phyloP scores from a whole-genome alignment of 306 rosid species.

The Dalbergia oliveri region DNA sequence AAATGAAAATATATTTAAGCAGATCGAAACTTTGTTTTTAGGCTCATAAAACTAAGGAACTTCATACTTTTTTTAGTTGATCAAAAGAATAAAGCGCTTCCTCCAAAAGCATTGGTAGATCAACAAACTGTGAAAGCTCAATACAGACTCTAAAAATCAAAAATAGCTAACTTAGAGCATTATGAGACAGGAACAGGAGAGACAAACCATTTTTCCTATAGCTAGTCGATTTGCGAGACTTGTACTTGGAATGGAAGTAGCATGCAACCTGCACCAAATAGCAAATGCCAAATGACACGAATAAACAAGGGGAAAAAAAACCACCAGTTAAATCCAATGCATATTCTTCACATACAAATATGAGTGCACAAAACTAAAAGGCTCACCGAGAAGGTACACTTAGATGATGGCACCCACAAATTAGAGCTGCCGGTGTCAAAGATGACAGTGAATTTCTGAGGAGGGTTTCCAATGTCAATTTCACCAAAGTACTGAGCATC shows the following conservation, averaged over 20 bases:
- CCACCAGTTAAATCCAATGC: not conserved
- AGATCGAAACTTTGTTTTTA: not conserved
- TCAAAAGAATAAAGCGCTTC: not conserved
- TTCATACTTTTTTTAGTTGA: not conserved
- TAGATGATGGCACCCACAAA: constrained; percentile 91
- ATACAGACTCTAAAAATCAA: not conserved
- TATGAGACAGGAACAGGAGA: constrained; percentile 20
- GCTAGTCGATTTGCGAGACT: constrained; percentile 65
- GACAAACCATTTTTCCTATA: constrained; percentile 77
- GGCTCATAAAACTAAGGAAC: not conserved
- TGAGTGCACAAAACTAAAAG: not conserved
- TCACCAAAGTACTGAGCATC: constrained; percentile 98
- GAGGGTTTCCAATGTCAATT: constrained; percentile 81
- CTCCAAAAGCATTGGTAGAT: not conserved
- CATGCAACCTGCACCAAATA: constrained; percentile 76
- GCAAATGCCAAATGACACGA: constrained; percentile 20
- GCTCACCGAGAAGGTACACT: constrained; percentile 80
- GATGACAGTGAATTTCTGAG: constrained; percentile 82
- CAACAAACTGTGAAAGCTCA: constrained; percentile 18
- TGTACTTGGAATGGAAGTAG: constrained; percentile 82
- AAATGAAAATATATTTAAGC: constrained; percentile 1
- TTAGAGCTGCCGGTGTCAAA: constrained; percentile 96
- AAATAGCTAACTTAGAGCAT: not conserved
- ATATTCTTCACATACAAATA: not conserved
- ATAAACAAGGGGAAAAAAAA: not conserved